phyloP scores from a whole-genome alignment of 352 stramenopile species.

The Thalassiosira livingstoniorum region DNA sequence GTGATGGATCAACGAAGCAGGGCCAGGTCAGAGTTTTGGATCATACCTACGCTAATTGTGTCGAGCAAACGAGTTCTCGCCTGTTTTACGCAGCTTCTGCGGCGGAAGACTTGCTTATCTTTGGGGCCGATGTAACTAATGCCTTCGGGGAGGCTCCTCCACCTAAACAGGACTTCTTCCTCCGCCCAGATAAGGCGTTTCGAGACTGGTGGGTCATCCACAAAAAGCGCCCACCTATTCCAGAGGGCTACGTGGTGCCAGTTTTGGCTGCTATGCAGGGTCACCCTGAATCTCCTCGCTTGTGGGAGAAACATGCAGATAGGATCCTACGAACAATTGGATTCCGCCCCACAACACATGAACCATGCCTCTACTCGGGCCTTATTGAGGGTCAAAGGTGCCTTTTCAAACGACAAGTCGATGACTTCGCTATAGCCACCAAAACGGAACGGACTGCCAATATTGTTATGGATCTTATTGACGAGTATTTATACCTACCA shows the following conservation, averaged over 20 bases:
- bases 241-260: constrained; percentile 31
- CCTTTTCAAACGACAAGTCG: constrained; percentile 20
- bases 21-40: constrained; percentile 28
- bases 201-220: constrained; percentile 38
- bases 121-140: constrained; percentile 49
- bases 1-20: constrained; percentile 42
- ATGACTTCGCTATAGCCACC: constrained; percentile 9
- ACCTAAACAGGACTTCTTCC: no score
- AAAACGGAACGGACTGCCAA: background rate
- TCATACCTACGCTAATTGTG: constrained; percentile 43
- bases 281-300: constrained; percentile 49
- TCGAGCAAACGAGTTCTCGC: constrained; percentile 36
- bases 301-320: constrained; percentile 41
- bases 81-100: constrained; percentile 43
- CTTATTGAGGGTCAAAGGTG: constrained; percentile 22
- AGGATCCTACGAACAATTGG: constrained; percentile 20
- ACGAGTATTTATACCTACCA: constrained; percentile 9
- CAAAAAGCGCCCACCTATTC: constrained; percentile 19
- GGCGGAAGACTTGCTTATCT: constrained; percentile 8
- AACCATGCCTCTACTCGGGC: constrained; percentile 29
- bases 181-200: constrained; percentile 35
- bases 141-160: constrained; percentile 37
- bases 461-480: constrained; percentile 15
- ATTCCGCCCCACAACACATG: constrained; percentile 45
- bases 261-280: constrained; percentile 51